Conservation (phyloP, 73 alveolate genomes). For the Symbiodinium natans region DNA sequence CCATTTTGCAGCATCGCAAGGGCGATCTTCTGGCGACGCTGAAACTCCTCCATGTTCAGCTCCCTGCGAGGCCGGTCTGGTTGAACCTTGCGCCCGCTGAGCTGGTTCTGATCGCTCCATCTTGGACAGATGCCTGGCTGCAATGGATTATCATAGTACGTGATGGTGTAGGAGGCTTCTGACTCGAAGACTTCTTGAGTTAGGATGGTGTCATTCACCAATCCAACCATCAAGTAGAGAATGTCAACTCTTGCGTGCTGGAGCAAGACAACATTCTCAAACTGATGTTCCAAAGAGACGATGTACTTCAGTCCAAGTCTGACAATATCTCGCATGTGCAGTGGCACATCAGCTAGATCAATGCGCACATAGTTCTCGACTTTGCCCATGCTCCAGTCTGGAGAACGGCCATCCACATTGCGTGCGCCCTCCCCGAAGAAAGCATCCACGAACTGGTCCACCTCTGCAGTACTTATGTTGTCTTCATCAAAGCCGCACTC, state of each 20-base stretch:
- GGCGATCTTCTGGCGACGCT: neutral
- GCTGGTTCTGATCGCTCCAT: conserved; percentile 49
- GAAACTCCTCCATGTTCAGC: neutral
- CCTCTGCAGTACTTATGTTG: conserved; percentile 23
- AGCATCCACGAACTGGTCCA: conserved; percentile 60
- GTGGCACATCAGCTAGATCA: conserved; percentile 18
- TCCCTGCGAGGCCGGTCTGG: neutral
- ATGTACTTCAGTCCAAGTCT: conserved; percentile 28
- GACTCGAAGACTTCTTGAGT: conserved; percentile 4
- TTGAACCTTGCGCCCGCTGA: neutral
- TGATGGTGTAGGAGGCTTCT: conserved; percentile 27
- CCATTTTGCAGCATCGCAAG: conserved; percentile 38
- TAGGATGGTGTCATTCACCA: conserved; percentile 7
- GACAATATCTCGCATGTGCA: conserved; percentile 66
- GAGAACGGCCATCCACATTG: conserved; percentile 44
- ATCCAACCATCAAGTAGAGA: neutral
- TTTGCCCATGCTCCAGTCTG: conserved; percentile 58
- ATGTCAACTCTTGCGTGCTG: conserved; percentile 43
- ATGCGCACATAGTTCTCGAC: conserved; percentile 22
- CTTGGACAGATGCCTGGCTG: conserved; percentile 47
- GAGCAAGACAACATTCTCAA: conserved; percentile 17
- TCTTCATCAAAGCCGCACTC: conserved; percentile 54
- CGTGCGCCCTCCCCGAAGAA: conserved; percentile 46
- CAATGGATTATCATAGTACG: conserved; percentile 39
- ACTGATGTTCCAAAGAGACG: conserved; percentile 10